Base-by-base conservation (phyloP, 805 yeast genomes). In the Lipomyces sp. region DNA sequence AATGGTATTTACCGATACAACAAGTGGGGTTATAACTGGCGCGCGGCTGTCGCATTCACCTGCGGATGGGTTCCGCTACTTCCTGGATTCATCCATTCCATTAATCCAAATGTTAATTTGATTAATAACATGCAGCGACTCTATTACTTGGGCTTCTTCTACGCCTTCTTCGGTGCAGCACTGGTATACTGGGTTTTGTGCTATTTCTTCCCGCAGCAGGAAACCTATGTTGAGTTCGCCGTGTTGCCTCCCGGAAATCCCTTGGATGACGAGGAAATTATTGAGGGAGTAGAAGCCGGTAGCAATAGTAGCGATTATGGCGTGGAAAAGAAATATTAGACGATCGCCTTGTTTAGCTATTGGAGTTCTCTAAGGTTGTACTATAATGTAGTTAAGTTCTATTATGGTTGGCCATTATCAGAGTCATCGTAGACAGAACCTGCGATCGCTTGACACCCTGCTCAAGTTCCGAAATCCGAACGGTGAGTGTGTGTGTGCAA, bases 71-170 rank as follows among this genome's bases (percentile, higher is more conserved):
- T 62, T 13, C 69, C 69, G 5, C 62, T 65, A 7, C 55, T 65
- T 24, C 69, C 69, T 32, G 69, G 69, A 0, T 65, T 65, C n/a
- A 61, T 67, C 13, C 30, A 37, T 30, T 6, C 62, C 15, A 64
- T 65, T 35, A 62, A 64, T 18, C 51, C 63, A 7, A 62, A 59
- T 3, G 53, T 62, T 6, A 35, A 39, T 0, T 45, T 62, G 5
- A 15, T 63, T n/a, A 53, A 2, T 2, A 72, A 71, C 13, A 60
- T 64, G 18, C 48, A 45, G 10, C 71, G 71, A 33, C 53, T 71
- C n/a, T 71, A 71, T 60, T 67, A 64, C 54, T 61, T 71, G 30
- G 67, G 65, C 50, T 71, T 70, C 56, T 51, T 69, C n/a, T 71
- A 70, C 42, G 71, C 72, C 10, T 61, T 70, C 51, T 37, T 33